These are phyloP conservation scores for Populus deltoides DNA, from an alignment of 345 rosid species.

Conservation along the genomic window DNA sequence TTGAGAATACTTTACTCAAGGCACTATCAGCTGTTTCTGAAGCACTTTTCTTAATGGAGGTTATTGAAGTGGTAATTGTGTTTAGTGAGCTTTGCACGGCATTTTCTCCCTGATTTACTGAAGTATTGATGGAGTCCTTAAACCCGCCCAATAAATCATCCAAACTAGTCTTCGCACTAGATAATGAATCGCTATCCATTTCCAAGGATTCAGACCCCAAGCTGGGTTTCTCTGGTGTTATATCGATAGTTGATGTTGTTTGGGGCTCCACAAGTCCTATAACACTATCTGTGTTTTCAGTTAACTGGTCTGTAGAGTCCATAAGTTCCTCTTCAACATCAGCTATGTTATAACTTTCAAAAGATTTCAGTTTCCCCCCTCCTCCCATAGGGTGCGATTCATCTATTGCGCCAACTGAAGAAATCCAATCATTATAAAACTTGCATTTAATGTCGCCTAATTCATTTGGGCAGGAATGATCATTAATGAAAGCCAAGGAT, in stretches of 20 bases:
- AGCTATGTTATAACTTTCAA: constrained; percentile 40
- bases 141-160: constrained; percentile 49
- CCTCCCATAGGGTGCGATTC: constrained; percentile 22
- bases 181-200: constrained; percentile 36
- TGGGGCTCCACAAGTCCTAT: constrained; percentile 39
- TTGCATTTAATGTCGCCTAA: constrained; percentile 31
- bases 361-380: constrained; percentile 39
- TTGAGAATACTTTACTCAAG: constrained; percentile 41
- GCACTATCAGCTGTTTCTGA: constrained; percentile 57
- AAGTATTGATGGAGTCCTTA: constrained; percentile 45
- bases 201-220: constrained; percentile 34
- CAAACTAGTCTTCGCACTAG: constrained; percentile 41
- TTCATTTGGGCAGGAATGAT: constrained; percentile 33
- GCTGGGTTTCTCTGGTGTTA: constrained; percentile 35
- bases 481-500: constrained; percentile 15
- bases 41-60: constrained; percentile 54
- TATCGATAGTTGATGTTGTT: constrained; percentile 30
- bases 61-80: constrained; percentile 48
- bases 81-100: constrained; percentile 56
- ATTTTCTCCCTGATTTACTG: constrained; percentile 54
- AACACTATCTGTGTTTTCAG: constrained; percentile 35
- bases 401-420: constrained; percentile 25
- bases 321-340: constrained; percentile 34
- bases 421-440: constrained; percentile 37
- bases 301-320: constrained; percentile 33